Base-by-base conservation (phyloP, 441 rosid genomes). In the Capsella rubella region DNA sequence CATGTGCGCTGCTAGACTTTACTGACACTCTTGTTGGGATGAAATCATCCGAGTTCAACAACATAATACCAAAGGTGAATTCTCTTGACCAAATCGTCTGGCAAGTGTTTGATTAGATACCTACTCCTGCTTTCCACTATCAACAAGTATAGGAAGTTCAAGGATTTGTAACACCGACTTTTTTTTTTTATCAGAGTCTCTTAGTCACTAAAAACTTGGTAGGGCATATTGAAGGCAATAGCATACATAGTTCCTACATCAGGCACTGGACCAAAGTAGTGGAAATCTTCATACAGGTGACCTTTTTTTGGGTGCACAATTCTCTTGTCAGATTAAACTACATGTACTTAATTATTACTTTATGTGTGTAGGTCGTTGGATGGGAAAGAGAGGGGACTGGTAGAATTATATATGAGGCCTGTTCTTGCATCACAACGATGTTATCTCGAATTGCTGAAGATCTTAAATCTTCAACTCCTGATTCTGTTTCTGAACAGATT, bases 241-340 rank as follows among this genome's bases (percentile, higher is more conserved):
- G 61, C 49, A 57, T 84, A 72, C 59, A 78, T 70, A 82, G 76
- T 75, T 87, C 97, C 69, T 87, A 79, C 79, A 86, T 88, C 83
- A 89, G 84, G 55, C 92, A 93, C 78, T 93, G 99, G 98, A 90
- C 95, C 84, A 86, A 85, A 70, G 27, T 91, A 75, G 86, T 85
- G 71, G 88, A 95, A 78, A 84, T 87, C 52, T 95, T 89, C 82
- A 81, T 90, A 18, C 91, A 91, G 99, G 99, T 95, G 80, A 75
- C 58, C 64, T 58, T 74, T 57, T 66, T 69, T 51, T 37, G 34
- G 34, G 16, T 34, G 53, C 16, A 37, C 37, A 73, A n/a, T 37
- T 68, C 29, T 78, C 5, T 64, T 14, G 16, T 35, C 49, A 67
- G 35, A 69, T 8, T 40, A 46, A 69, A 60, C 11, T 39, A 15